Percentiles rank a stretch among this genome's conserved stretches.
These are phyloP conservation scores for Auricularia heimuer DNA, from an alignment of 768 basidiomycete species.

Conservation along the genomic window DNA sequence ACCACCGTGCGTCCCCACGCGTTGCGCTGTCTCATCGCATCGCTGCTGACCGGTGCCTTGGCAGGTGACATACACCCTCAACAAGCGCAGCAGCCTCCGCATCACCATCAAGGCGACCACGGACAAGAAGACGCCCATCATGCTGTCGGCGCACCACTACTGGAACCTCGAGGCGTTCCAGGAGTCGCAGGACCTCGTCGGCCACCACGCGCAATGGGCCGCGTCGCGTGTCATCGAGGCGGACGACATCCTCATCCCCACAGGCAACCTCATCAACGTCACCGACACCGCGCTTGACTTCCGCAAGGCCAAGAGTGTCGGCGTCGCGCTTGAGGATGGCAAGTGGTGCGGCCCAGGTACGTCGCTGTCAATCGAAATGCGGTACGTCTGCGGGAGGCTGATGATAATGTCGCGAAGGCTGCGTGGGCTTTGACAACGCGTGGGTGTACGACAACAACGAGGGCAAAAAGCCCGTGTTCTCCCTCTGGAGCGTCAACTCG, in stretches of 20 bases:
- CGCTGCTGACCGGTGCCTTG: neutral
- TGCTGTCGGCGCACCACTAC: conserved; percentile 48
- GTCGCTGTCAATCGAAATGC: neutral
- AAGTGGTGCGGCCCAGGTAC: conserved; percentile 33
- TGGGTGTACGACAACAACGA: conserved; percentile 37
- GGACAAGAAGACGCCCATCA: conserved; percentile 44
- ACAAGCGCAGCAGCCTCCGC: conserved; percentile 25
- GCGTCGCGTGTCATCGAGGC: conserved; percentile 32
- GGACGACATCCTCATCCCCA: conserved; percentile 30
- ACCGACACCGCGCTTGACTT: conserved; percentile 36
- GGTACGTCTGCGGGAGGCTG: conserved; percentile 10
- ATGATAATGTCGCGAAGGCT: conserved; percentile 21
- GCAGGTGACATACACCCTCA: conserved; percentile 12
- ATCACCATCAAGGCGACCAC: conserved; percentile 38
- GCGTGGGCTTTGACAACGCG: conserved; percentile 39
- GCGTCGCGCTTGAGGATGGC: conserved; percentile 24
- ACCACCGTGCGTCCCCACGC: conserved; percentile 3
- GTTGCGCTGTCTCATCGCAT: neutral
- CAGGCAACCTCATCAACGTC: conserved; percentile 28
- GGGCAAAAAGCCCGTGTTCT: conserved; percentile 20
- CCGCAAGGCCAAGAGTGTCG: conserved; percentile 29
- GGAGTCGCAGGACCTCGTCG: conserved; percentile 29
- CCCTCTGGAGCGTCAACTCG: conserved; percentile 38
- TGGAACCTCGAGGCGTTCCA: conserved; percentile 49
- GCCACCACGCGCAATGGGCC: conserved; percentile 28